Evolutionary conservation across 495 filamentous ascomycete species (phyloP).

Genomic region (Penicillium argentinense): DNA sequence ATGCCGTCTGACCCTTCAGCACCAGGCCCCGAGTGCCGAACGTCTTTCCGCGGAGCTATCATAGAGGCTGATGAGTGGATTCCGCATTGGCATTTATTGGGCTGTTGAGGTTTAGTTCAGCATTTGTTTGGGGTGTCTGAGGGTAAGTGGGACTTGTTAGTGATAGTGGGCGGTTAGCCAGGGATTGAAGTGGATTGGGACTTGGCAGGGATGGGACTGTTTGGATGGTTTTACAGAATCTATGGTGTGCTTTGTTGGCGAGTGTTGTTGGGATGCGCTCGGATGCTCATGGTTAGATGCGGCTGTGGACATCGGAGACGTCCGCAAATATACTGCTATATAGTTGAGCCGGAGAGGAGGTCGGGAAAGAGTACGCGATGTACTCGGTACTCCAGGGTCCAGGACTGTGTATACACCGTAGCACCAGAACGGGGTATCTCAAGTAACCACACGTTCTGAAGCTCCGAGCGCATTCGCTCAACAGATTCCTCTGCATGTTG

Average conservation of each 20-base stretch:
- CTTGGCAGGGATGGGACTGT: too few species aligned
- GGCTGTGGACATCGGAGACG: constrained; percentile 8
- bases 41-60: constrained; percentile 8
- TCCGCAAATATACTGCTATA: not conserved
- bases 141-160: too few species aligned
- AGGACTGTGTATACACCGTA: constrained; percentile 4
- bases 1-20: not conserved
- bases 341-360: not conserved
- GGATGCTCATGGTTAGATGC: not conserved
- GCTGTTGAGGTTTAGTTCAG: not conserved
- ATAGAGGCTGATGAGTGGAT: not conserved
- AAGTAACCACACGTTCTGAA: not conserved
- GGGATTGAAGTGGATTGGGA: too few species aligned
- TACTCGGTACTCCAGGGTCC: constrained; percentile 13
- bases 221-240: too few species aligned
- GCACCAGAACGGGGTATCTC: not conserved
- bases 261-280: not conserved
- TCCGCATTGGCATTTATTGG: not conserved
- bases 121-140: not conserved
- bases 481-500: not conserved
- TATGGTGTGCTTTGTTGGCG: too few species aligned
- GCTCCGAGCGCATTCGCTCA: not conserved
- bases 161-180: too few species aligned
- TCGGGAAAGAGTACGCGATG: constrained; percentile 5
- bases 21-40: constrained; percentile 3